Evolutionary conservation across 352 stramenopile species (phyloP), one percentile per base, ranked within the genome.

Genomic region (Phytophthora palmivora): DNA sequence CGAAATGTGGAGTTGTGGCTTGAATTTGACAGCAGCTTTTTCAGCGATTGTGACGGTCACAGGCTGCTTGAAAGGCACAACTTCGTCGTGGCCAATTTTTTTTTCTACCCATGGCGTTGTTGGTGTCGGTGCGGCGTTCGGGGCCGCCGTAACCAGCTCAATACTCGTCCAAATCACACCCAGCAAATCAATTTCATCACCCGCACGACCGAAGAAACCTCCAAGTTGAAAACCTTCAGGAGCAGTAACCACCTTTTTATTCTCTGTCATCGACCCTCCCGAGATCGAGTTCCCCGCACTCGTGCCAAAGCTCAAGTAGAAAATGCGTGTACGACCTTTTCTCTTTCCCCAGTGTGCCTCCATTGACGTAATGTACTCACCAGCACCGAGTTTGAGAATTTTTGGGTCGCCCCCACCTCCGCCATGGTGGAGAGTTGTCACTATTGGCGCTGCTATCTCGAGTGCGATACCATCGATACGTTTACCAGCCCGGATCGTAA

Each of bases 121-220:
- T 34, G 47, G 47, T 16, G 33, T 33, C n/a, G 48, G 36, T 22
- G 36, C 2, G 21, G 47, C 16, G 33, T 36, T 36, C 16, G 32
- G 34, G 38, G 34, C 34, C 24, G 47, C 6, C 2, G 33, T 36
- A 26, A 55, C 36, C 6, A 32, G 4, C 12, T 16, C 52, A 33
- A 53, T 60, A 15, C 54, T 63, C 26, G 56, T 63, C 56, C 56
- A 63, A 39, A 63, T 44, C 4, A 26, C 36, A 32, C 46, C 56
- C 4, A 64, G 16, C 4, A 45, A 12, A 36, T 64, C 45, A 21
- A 64, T 64, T 18, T 64, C 56, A 8, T 58, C 37, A 10, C 45
- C 56, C 14, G 33, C 44, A 58, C 46, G 44, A 22, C 45, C 46
- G 22, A 50, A 58, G 10, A 57, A 64, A 8, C 45, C 37, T 22